Evolutionary conservation across 805 yeast species (phyloP), one percentile per base, ranked within the genome.

Genomic region (Candida adriatica): DNA sequence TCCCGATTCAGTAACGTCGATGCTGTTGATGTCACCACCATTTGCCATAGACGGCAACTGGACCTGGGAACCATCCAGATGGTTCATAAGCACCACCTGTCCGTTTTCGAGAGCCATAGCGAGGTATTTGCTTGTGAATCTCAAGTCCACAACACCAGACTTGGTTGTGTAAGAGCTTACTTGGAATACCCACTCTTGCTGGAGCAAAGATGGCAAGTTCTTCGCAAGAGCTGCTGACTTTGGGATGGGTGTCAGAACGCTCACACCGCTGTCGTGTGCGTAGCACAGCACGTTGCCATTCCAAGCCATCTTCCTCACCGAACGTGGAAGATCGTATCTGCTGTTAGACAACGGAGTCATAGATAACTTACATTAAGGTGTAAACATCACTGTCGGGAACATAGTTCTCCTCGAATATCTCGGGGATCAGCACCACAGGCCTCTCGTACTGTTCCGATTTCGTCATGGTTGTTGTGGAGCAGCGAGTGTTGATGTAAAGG

Each of bases 1-100:
- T 1, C 62, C 62, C 6, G 37, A 40, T 6, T 44, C 48, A 1
- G 56, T 42, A 6, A 59, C 47, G 27, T 59, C 64, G 13, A 59
- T 22, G 6, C 41, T 35, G 31, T 51, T 59, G 13, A 59, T 43
- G 14, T 48, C 53, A 13, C 30, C 53, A 61, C 7, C 48, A 44
- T 15, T 21, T 24, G 13, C 34, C 32, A 4, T 24, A 39, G 10
- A 14, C n/a, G n/a, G n/a, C 28, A 36, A 21, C 23, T 24, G 30
- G 3, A 34, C n/a, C 19, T 32, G 38, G 5, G 37, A 25, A 4
- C 45, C 48, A 18, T 41, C 43, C 13, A 47, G 13, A 26, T 51
- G 53, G 16, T 51, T 41, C 5, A 45, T 32, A 8, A 45, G 25
- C 1, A 39, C 39, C 6, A 51, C 26, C 7, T 46, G 30, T 13